Percentiles rank a stretch among this genome's conserved stretches.
phyloP scores from a whole-genome alignment of 1,139 yeast species.

The Yamadazyma dushanensis region DNA sequence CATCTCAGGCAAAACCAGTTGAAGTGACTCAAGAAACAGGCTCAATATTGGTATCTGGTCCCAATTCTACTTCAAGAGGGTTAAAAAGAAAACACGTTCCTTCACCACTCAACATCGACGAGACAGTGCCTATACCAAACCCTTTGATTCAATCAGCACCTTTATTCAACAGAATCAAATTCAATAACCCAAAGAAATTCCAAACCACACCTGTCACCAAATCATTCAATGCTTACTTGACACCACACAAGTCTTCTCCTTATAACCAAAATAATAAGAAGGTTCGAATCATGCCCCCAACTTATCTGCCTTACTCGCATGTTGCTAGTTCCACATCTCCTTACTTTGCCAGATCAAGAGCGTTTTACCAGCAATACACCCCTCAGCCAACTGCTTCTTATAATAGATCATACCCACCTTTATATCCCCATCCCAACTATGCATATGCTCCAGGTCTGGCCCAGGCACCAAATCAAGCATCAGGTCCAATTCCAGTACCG shows the following conservation, averaged over 20 bases:
- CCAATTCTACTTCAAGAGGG: constrained; percentile 23
- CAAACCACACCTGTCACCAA: constrained; percentile 15
- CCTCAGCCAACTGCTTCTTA: constrained; percentile 17
- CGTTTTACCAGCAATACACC: constrained; percentile 15
- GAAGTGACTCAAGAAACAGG: not conserved
- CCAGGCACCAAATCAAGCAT: not conserved
- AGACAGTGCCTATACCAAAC: constrained; percentile 1
- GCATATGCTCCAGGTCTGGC: not conserved
- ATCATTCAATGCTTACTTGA: constrained; percentile 16
- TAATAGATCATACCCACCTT: constrained; percentile 10
- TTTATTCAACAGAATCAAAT: constrained; percentile 20
- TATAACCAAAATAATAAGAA: constrained; percentile 11
- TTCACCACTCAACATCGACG: constrained; percentile 38
- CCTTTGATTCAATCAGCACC: constrained; percentile 26
- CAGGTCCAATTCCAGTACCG: not conserved
- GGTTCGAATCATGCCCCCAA: constrained; percentile 8
- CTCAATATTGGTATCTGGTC: constrained; percentile 8
- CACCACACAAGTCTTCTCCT: constrained; percentile 19
- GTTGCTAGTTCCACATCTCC: constrained; percentile 11
- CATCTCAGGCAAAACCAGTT: not conserved
- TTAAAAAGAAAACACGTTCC: constrained; percentile 48
- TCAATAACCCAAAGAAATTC: constrained; percentile 8
- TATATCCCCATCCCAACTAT: constrained; percentile 2
- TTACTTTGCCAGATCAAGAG: constrained; percentile 13
- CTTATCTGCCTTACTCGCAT: constrained; percentile 8